Evolutionary conservation across 371 early-diverging fungal species (phyloP), one percentile per base, ranked within the genome.

Genomic region (Lichtheimia hyalospora): DNA sequence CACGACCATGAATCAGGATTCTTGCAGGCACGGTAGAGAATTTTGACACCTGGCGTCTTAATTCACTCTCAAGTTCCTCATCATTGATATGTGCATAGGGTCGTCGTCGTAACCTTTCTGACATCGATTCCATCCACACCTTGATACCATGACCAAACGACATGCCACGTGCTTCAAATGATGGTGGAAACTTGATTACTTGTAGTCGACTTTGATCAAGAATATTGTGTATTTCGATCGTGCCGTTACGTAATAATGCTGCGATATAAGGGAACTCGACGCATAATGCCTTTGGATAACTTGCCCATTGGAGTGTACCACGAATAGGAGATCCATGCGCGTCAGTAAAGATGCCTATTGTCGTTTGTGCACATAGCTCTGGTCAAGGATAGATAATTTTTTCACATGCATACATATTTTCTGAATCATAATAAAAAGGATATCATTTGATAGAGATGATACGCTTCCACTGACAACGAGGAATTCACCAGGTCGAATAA

Each of bases 231-330:
- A 94, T 74, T 62, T 91, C 88, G 15, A 94, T 77, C 0, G 81
- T 75, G 27, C 87, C 75, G 58, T 87, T 90, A 7, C 80, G 68
- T 27, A 94, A 74, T 1, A 94, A 72, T 2, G 93, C 86, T 6
- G 86, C 76, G 1, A 89, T 84, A 57, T 91, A 92, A 0, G 94
- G 94, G 53, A 77, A 90, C 48, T 92, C 91, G 16, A 91, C 88
- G 12, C 85, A 84, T 5, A 88, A 56, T 5, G 89, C 73, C 61
- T 84, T 75, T 2, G 93, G 93, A 52, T 89, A 83, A 40, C 84
- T 78, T 1, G 87, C 70, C 91, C 91, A 93, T 60, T 88, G 83
- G 23, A 93, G 54, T 0, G 91, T 91, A n/a, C 92, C 92, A 54
- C 90, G 80, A 7, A 89, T 81, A 27, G 92, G 83, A 49, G 92